Evolutionary conservation across 495 filamentous ascomycete species (phyloP).

Genomic region (Neurospora sp.): DNA sequence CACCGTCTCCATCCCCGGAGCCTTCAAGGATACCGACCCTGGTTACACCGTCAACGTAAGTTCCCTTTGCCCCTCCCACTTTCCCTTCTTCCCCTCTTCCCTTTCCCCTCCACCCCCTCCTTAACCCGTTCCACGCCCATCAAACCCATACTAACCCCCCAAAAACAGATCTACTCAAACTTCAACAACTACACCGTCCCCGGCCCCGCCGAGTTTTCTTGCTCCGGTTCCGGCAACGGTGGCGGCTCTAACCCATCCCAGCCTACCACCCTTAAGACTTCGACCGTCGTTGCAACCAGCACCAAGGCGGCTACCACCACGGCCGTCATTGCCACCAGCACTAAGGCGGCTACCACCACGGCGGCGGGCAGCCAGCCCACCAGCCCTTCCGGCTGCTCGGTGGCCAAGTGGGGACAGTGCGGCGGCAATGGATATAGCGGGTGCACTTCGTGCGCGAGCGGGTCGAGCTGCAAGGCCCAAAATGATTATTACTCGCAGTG

Average conservation of each 20-base stretch:
- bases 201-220: constrained; percentile 17
- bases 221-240: constrained; percentile 2
- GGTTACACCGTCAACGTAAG: constrained; percentile 40
- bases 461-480: constrained; percentile 14
- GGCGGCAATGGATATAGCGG: constrained; percentile 24
- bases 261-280: not conserved
- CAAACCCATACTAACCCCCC: not conserved
- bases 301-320: not conserved
- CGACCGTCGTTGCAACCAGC: not conserved
- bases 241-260: not conserved
- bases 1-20: constrained; percentile 44
- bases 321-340: not conserved
- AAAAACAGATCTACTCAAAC: constrained; percentile 19
- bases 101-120: too few species aligned
- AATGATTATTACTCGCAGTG: constrained; percentile 26
- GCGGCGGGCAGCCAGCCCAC: not conserved
- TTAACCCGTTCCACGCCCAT: too few species aligned
- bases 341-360: not conserved
- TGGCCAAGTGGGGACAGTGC: constrained; percentile 29
- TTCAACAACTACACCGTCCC: constrained; percentile 22
- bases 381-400: constrained; percentile 4
- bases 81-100: too few species aligned
- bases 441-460: constrained; percentile 19
- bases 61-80: not conserved
- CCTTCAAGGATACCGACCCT: constrained; percentile 44